These are phyloP conservation scores for Komagataella pastoris DNA, from an alignment of 805 yeast species.

Conservation along the genomic window DNA sequence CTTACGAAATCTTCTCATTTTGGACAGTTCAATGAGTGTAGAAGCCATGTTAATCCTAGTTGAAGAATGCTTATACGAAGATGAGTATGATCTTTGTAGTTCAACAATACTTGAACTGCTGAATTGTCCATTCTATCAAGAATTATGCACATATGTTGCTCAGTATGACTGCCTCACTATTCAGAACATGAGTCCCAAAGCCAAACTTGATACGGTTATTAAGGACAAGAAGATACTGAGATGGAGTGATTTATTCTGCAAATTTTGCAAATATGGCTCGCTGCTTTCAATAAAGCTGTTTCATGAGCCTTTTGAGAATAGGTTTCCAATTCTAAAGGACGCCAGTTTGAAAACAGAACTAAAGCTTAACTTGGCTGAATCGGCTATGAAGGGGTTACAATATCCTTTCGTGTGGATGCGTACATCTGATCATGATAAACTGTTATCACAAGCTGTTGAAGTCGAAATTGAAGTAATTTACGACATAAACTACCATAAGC, in stretches of 20 bases:
- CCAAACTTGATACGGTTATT: neutral
- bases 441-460: neutral
- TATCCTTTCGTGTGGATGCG: neutral
- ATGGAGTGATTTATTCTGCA: neutral
- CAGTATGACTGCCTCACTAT: neutral
- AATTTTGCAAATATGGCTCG: neutral
- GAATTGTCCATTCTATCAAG: neutral
- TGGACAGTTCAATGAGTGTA: neutral
- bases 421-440: neutral
- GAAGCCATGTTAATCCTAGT: neutral
- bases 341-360: neutral
- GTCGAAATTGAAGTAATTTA: neutral
- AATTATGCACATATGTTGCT: neutral
- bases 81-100: neutral
- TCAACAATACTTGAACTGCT: neutral
- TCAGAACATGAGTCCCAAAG: neutral
- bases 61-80: neutral
- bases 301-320: neutral
- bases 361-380: neutral
- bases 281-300: neutral
- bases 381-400: neutral
- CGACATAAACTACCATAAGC: neutral
- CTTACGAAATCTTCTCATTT: neutral
- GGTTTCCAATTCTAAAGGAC: neutral
- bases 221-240: neutral